Base-by-base conservation (phyloP, 2,329 filamentous ascomycete genomes). In the Cladosporium sp. region DNA sequence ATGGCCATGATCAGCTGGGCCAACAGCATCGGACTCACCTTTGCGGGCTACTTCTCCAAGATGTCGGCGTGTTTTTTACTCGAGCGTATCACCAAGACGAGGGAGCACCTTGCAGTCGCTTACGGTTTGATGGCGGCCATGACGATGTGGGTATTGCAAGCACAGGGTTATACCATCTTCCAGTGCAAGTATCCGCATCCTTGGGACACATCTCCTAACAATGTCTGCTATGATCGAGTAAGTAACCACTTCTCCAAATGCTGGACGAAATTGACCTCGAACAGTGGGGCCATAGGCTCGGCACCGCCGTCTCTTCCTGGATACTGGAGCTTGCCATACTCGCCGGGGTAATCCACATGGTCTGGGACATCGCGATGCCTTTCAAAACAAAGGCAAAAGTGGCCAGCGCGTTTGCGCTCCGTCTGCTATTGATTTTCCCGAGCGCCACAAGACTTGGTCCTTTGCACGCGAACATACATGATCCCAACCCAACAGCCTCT, bases 331-430 rank as follows among this genome's bases (percentile, higher is more conserved):
- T 66, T 8, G 51, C 59, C 20, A 63, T 65, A 34, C 42, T 67
- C 17, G 42, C 61, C 22, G 62, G 62, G 5, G 66, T 67, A 3
- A 36, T 65, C 1, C 59, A 63, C 47, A 55, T 70, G 34, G 60
- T 70, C 12, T 68, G 62, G 66, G 56, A 60, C 39, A 59, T 70
- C 38, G 61, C 62, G 14, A 70, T 71, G 66, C 63, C 63, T 12
- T 34, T 56, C 2, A 57, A 58, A 11, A 56, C 62, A 5, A 71
- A 69, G 50, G 20, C 55, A 5, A 61, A 60, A 37, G 62, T 70
- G n/a, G 30, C 69, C 6, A 57, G 63, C 1, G 62, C 63, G 2
- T 70, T 70, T 40, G 55, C 59, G 17, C 36, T 66, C 14, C 65
- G 69, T 15, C 60, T 71, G 3, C 58, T 70, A 62, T 9, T 56